Conservation (phyloP, 805 yeast species). For the Pichia exigua region DNA sequence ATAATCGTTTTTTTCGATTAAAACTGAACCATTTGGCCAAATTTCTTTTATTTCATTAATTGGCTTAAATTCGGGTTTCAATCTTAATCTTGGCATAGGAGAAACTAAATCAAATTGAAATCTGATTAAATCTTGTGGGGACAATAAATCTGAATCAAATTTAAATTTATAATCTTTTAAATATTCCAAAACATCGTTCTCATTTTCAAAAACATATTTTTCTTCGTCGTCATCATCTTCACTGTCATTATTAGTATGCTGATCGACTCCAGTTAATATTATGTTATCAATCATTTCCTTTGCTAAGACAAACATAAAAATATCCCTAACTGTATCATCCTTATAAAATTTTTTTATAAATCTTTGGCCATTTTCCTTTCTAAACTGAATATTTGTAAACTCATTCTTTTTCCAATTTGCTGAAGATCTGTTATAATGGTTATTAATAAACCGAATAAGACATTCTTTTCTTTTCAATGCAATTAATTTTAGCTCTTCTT, state of each 20-base stretch:
- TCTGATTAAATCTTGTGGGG: constrained; percentile 2
- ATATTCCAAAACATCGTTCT: constrained; percentile 12
- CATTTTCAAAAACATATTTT: constrained; percentile 6
- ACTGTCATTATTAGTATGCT: constrained; percentile 9
- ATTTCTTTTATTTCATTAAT: constrained; percentile 24
- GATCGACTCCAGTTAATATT: constrained; percentile 4
- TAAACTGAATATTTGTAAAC: constrained; percentile 41
- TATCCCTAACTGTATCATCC: constrained; percentile 34
- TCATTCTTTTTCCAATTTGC: constrained; percentile 23
- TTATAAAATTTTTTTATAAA: constrained; percentile 37
- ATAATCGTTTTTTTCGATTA: constrained; percentile 23
- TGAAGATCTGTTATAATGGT: constrained; percentile 6
- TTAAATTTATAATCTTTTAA: constrained; percentile 4
- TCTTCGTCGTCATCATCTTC: background rate
- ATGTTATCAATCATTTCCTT: constrained; percentile 21
- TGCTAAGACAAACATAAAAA: constrained; percentile 44
- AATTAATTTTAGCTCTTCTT: constrained; percentile 15
- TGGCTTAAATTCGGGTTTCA: constrained; percentile 17
- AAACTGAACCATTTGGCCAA: constrained; percentile 33
- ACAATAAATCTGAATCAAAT: constrained; percentile 4
- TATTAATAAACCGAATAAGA: constrained; percentile 5
- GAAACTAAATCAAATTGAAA: constrained; percentile 30
- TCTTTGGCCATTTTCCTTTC: constrained; percentile 47
- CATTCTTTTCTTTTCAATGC: background rate
- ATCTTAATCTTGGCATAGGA: constrained; percentile 29